phyloP scores from a whole-genome alignment of 306 rosid genomes.

The Cicer cuneatum region DNA sequence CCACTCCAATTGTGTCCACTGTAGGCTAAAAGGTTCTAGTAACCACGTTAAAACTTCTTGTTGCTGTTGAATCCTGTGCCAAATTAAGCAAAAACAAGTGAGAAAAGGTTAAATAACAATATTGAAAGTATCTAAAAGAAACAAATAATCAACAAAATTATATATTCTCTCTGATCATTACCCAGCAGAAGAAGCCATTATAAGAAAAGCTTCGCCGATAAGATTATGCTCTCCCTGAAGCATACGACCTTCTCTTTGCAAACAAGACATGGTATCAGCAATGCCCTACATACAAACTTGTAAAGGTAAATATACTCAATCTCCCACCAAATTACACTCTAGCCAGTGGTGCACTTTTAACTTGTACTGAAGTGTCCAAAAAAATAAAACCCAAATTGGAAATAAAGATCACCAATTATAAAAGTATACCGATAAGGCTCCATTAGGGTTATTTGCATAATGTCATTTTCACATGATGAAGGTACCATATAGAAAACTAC shows the following conservation, averaged over 20 bases:
- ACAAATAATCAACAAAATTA: conserved; percentile 17
- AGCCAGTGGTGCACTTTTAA: conserved; percentile 7
- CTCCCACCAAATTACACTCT: conserved; percentile 33
- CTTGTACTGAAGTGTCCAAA: conserved; percentile 21
- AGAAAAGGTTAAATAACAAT: conserved; percentile 23
- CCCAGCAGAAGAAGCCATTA: conserved; percentile 99
- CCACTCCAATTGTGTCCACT: conserved; percentile 90
- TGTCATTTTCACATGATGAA: conserved; percentile 9
- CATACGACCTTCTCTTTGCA: conserved; percentile 88
- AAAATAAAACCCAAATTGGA: conserved; percentile 22
- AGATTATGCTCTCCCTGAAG: conserved; percentile 96
- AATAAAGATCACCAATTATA: conserved; percentile 34
- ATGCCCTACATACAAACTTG: conserved; percentile 68
- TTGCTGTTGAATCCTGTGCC: conserved; percentile 87
- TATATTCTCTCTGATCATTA: conserved; percentile 49
- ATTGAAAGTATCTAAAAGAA: conserved; percentile 25
- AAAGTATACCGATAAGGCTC: background rate
- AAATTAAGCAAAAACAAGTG: conserved; percentile 43
- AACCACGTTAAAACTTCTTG: conserved; percentile 97
- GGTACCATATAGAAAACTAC: background rate
- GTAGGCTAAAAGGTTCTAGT: conserved; percentile 85
- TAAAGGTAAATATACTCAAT: conserved; percentile 43
- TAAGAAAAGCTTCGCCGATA: conserved; percentile 96
- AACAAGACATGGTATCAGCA: conserved; percentile 85
- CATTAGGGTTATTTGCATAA: background rate